A percentile compares a stretch with the other conserved stretches of the same genome.
phyloP scores from a whole-genome alignment of 495 filamentous ascomycete genomes.

The Cenococcum geophilum region DNA sequence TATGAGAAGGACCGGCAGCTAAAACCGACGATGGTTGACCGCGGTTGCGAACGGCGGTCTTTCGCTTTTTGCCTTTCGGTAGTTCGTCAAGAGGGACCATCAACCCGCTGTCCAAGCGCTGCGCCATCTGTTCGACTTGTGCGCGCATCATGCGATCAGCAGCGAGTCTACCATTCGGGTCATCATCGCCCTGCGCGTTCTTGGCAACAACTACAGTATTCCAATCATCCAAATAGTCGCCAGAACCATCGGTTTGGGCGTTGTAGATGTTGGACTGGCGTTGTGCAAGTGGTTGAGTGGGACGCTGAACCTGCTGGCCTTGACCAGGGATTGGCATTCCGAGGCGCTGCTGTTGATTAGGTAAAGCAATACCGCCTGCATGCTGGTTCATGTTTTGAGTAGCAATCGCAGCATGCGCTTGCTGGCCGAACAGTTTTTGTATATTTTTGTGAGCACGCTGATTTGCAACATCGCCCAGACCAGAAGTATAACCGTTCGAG shows the following conservation, averaged over 20 bases:
- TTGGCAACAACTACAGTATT: conserved; percentile 51
- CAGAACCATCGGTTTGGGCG: conserved; percentile 70
- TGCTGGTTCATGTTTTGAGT: conserved; percentile 36
- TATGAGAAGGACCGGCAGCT: not conserved
- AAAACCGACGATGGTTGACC: conserved; percentile 11
- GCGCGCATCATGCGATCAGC: conserved; percentile 58
- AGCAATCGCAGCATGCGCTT: conserved; percentile 16
- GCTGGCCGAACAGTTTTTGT: conserved; percentile 65
- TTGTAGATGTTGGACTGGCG: conserved; percentile 33
- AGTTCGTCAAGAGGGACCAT: conserved; percentile 56
- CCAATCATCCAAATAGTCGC: conserved; percentile 50
- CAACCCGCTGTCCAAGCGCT: conserved; percentile 70
- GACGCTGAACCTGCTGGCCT: conserved; percentile 43
- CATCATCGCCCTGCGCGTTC: conserved; percentile 45
- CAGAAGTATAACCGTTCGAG: conserved; percentile 41
- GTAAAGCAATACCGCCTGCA: conserved; percentile 1
- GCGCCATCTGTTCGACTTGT: conserved; percentile 61
- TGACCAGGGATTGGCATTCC: conserved; percentile 37
- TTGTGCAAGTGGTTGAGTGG: conserved; percentile 41
- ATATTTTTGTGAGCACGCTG: conserved; percentile 63
- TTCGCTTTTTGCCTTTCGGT: conserved; percentile 35
- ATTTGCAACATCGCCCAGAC: conserved; percentile 48
- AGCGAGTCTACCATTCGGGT: conserved; percentile 43
- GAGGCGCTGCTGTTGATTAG: conserved; percentile 11
- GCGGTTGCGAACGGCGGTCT: conserved; percentile 33